Conservation (phyloP, 2,329 filamentous ascomycete genomes). For the Pseudogymnoascus sp. region DNA sequence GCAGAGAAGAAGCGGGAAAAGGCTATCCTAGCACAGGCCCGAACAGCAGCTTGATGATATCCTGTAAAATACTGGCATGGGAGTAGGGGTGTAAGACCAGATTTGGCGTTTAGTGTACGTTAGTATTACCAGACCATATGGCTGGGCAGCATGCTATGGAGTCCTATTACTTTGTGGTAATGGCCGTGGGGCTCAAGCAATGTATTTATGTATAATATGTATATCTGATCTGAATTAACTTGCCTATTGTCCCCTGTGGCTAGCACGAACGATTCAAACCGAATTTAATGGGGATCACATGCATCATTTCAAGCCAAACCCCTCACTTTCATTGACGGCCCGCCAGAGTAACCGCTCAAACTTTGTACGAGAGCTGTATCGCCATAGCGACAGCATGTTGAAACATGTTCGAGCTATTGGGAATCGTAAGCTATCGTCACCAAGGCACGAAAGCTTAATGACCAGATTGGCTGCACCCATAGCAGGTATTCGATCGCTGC, state of each 20-base stretch:
- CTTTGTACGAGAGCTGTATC: slow-evolving; percentile 60
- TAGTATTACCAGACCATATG: slow-evolving; percentile 7
- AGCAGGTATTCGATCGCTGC: slow-evolving; percentile 83
- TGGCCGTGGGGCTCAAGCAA: slow-evolving; percentile 4
- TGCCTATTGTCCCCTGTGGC: background rate
- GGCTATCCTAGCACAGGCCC: slow-evolving; percentile 50
- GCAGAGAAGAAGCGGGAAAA: slow-evolving; percentile 57
- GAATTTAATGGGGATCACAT: background rate
- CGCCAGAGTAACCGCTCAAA: slow-evolving; percentile 72
- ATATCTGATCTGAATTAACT: slow-evolving; percentile 1
- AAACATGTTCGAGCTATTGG: slow-evolving; percentile 89
- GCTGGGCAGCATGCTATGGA: slow-evolving; percentile 10
- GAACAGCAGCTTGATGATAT: slow-evolving; percentile 27
- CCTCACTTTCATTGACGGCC: slow-evolving; percentile 84
- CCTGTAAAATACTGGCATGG: slow-evolving; percentile 5
- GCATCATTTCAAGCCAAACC: slow-evolving; percentile 76
- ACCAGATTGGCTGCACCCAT: slow-evolving; percentile 75
- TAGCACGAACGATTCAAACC: background rate
- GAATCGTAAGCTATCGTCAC: slow-evolving; percentile 66
- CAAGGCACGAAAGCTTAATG: slow-evolving; percentile 70
- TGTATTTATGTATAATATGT: background rate
- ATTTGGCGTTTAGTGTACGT: slow-evolving; percentile 12
- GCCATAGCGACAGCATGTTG: slow-evolving; percentile 73
- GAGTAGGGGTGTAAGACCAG: slow-evolving; percentile 9
- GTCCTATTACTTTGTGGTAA: slow-evolving; percentile 12